A percentile compares a stretch with the other conserved stretches of the same genome.
Evolutionary conservation across 177 flowering plant genomes (phyloP).

Genomic region (Tripterygium wilfordii): DNA sequence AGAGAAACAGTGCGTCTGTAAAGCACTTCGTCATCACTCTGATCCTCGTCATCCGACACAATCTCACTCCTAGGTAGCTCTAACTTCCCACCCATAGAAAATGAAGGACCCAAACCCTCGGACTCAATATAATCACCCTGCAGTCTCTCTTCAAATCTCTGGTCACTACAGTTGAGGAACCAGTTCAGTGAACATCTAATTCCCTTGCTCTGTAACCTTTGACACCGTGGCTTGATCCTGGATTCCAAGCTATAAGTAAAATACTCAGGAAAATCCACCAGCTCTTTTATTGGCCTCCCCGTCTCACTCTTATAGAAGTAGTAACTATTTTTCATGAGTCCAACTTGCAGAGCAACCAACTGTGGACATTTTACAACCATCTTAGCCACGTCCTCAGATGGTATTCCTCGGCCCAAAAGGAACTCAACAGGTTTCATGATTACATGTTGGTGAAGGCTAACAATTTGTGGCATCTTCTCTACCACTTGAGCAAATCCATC

Average conservation of each 20-base stretch:
- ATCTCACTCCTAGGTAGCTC: slow-evolving; percentile 57
- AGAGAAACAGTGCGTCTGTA: slow-evolving; percentile 69
- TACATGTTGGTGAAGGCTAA: slow-evolving; percentile 66
- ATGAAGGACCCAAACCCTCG: slow-evolving; percentile 61
- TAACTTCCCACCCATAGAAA: slow-evolving; percentile 72
- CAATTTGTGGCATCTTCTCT: slow-evolving; percentile 89
- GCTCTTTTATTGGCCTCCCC: slow-evolving; percentile 75
- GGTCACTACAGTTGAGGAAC: slow-evolving; percentile 85
- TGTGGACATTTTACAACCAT: slow-evolving; percentile 86
- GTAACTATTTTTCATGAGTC: slow-evolving; percentile 70
- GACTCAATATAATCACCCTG: slow-evolving; percentile 58
- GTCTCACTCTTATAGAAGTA: slow-evolving; percentile 75
- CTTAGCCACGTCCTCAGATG: slow-evolving; percentile 52
- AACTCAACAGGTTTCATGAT: slow-evolving; percentile 73
- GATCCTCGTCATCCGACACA: slow-evolving; percentile 64
- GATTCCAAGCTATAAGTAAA: slow-evolving; percentile 86
- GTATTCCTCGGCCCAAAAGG: slow-evolving; percentile 55
- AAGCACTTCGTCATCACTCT: slow-evolving; percentile 70
- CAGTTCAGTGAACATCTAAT: slow-evolving; percentile 57
- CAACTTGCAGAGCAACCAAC: slow-evolving; percentile 46
- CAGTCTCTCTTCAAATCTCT: slow-evolving; percentile 76
- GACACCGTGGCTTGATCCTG: slow-evolving; percentile 74
- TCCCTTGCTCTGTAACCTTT: slow-evolving; percentile 50
- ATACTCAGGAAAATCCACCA: slow-evolving; percentile 78
- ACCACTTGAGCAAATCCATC: slow-evolving; percentile 65